Evolutionary conservation across 108 stramenopile genomes (phyloP), one percentile per base, ranked within the genome.

Genomic region (Conticribra guillardii): DNA sequence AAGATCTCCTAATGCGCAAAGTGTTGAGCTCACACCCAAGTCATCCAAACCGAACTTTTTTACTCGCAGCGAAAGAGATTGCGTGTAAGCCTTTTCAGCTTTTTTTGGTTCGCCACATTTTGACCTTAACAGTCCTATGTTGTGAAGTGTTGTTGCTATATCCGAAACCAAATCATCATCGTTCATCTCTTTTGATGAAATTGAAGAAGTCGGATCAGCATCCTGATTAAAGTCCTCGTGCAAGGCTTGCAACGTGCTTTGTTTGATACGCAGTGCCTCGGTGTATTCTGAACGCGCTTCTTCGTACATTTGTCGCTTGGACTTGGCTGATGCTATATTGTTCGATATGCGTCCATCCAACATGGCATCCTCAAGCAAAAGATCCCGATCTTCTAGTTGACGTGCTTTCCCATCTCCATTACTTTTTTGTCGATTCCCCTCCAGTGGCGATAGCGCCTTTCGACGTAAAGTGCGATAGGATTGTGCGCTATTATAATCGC

Each of bases 81-180:
- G 80, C 37, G 70, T 81, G 64, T 64, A 81, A 17, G 80, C 80
- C 69, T 81, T 76, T 61, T 81, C 80, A 2, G 80, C 74, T 31
- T 81, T 81, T 24, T 64, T 63, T 3, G 69, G 60, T 48, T 81
- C 75, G 8, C 53, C 74, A 29, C 63, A 76, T n/a, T 65, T 76
- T 27, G 64, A 30, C 15, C 80, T 60, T 31, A 81, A 60, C 37
- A 76, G 44, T 2, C 80, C 80, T 58, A 81, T 81, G 32, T 81
- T 81, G 69, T 76, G 74, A 34, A 76, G 71, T 0, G 80, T 81
- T 0, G 80, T 55, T 14, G 87, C 85, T 74, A 86, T 84, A 58
- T 91, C 84, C 14, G 82, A 72, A 15, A 91, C 83, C 64, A 80
- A 79, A 61, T 80, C 84, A 66, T 85, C 47, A 37, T 71, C 82